phyloP scores from a whole-genome alignment of 202 grass and related monocot species.

The Zizania palustris region DNA sequence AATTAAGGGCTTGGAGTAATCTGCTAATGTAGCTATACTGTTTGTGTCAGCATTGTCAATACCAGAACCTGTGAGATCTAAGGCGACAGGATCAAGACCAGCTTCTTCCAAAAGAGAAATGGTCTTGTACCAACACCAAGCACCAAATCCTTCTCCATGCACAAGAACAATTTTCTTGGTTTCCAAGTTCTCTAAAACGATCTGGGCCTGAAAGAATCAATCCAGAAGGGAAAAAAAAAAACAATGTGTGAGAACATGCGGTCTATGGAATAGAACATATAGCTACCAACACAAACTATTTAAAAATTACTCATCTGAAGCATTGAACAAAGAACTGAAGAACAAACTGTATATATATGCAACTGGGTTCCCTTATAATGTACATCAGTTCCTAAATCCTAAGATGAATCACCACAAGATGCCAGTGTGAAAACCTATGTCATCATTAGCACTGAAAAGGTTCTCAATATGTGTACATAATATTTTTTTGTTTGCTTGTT shows the following conservation, averaged over 20 bases:
- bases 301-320: background rate
- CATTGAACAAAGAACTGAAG: conserved; percentile 4
- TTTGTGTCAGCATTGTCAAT: conserved; percentile 85
- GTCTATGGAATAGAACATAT: conserved; percentile 17
- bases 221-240: conserved; percentile 19
- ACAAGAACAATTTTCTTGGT: conserved; percentile 95
- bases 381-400: conserved; percentile 17
- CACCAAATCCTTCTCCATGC: conserved; percentile 99
- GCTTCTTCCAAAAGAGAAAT: conserved; percentile 90
- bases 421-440: conserved; percentile 24
- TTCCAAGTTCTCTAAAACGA: conserved; percentile 84
- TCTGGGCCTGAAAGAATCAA: conserved; percentile 54
- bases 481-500: conserved; percentile 4
- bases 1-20: conserved; percentile 85
- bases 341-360: background rate
- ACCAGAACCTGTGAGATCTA: conserved; percentile 90
- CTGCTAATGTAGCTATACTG: conserved; percentile 73
- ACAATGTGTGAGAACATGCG: conserved; percentile 14
- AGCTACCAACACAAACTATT: background rate
- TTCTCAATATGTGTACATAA: background rate
- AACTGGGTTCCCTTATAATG: background rate
- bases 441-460: background rate
- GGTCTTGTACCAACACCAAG: conserved; percentile 99
- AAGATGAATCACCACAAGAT: background rate
- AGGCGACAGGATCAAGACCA: conserved; percentile 77